Evolutionary conservation across 345 rosid genomes (phyloP).

Genomic region (Noccaea bulbosa): DNA sequence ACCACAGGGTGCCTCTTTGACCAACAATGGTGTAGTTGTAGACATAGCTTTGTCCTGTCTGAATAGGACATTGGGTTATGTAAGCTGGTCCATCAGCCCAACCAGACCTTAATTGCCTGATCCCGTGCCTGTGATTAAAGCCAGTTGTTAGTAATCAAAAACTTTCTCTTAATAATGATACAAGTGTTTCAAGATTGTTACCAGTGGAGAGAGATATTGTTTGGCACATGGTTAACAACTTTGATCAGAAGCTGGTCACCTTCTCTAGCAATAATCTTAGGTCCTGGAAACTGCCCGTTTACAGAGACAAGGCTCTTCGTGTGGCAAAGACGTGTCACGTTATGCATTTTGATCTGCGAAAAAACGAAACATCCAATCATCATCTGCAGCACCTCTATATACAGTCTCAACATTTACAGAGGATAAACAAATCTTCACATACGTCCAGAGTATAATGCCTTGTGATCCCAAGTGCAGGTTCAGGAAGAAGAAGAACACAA

Average conservation of each 20-base stretch:
- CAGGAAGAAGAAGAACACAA: constrained; percentile 46
- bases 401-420: constrained; percentile 9
- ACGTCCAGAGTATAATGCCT: constrained; percentile 79
- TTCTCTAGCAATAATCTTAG: constrained; percentile 70
- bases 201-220: constrained; percentile 79
- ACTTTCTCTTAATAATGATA: constrained; percentile 6
- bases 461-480: constrained; percentile 56
- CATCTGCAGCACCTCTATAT: background rate
- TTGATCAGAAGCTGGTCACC: constrained; percentile 70
- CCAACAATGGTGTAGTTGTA: constrained; percentile 74
- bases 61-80: constrained; percentile 80
- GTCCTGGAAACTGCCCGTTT: constrained; percentile 73
- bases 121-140: constrained; percentile 63
- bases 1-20: constrained; percentile 74
- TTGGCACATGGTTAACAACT: constrained; percentile 66
- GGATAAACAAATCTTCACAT: constrained; percentile 35
- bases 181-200: constrained; percentile 32
- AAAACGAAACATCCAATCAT: constrained; percentile 10
- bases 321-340: constrained; percentile 67
- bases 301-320: constrained; percentile 75
- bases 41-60: constrained; percentile 61
- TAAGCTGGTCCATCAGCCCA: constrained; percentile 90
- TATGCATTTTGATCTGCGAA: constrained; percentile 59
- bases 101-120: constrained; percentile 65
- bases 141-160: constrained; percentile 25